Conservation (phyloP, 192 early-diverging fungal genomes). For the Backusella mclennaniae region DNA sequence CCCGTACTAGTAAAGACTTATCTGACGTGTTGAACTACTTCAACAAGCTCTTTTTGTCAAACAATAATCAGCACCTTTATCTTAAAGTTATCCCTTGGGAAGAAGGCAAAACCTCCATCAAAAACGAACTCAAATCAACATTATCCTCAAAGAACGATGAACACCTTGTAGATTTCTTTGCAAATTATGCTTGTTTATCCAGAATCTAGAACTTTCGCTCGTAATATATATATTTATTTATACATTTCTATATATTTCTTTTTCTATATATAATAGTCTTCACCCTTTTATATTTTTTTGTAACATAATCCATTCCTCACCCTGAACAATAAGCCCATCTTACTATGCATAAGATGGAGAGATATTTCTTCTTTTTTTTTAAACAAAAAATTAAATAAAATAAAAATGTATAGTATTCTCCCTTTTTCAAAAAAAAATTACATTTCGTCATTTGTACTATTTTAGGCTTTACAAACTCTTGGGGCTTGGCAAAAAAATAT, state of each 20-base stretch:
- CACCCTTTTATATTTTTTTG: neutral
- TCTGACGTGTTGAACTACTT: slow-evolving; percentile 18
- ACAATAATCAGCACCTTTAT: neutral
- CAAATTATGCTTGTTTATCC: neutral
- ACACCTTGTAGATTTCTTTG: slow-evolving; percentile 5
- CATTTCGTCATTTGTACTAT: slow-evolving; percentile 10
- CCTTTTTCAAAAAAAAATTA: neutral
- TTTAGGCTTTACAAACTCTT: neutral
- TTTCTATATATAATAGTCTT: neutral
- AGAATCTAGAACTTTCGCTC: slow-evolving; percentile 3
- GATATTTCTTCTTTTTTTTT: neutral
- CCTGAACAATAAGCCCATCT: slow-evolving; percentile 4
- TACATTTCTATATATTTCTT: slow-evolving; percentile 1
- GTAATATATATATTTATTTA: neutral
- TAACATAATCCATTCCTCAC: slow-evolving; percentile 6
- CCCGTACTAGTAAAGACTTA: slow-evolving; percentile 12
- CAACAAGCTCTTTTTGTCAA: slow-evolving; percentile 1
- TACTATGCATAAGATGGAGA: neutral
- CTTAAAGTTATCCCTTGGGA: slow-evolving; percentile 7
- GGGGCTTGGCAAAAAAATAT: neutral
- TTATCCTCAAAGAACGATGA: neutral
- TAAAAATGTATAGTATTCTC: slow-evolving; percentile 5
- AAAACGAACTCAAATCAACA: neutral
- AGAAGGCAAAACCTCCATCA: neutral
- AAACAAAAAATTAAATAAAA: neutral